phyloP scores from a whole-genome alignment of 306 rosid genomes.

The Spatholobus suberectus region DNA sequence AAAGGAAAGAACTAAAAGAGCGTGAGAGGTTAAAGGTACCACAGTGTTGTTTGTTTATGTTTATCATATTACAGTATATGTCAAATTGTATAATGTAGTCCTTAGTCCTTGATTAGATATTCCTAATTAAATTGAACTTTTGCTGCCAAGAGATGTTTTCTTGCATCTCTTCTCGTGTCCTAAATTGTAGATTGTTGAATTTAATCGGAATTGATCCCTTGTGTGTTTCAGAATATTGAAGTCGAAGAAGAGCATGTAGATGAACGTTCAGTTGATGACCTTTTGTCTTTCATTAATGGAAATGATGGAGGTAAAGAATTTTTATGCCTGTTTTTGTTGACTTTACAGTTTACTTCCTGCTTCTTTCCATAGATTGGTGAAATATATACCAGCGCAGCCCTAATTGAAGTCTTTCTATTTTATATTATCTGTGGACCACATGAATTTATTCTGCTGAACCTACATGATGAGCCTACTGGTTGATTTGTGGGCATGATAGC shows the following conservation, averaged over 20 bases:
- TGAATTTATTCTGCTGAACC: slow-evolving; percentile 7
- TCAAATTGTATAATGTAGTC: slow-evolving; percentile 14
- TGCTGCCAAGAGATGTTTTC: slow-evolving; percentile 11
- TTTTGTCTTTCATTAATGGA: slow-evolving; percentile 91
- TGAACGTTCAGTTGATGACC: slow-evolving; percentile 93
- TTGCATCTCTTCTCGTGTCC: slow-evolving; percentile 16
- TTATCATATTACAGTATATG: not conserved
- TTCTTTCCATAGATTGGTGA: slow-evolving; percentile 18
- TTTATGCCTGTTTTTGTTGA: not conserved
- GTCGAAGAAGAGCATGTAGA: slow-evolving; percentile 75
- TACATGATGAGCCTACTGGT: not conserved
- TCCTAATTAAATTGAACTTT: slow-evolving; percentile 16
- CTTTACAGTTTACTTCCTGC: slow-evolving; percentile 17
- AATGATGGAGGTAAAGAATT: slow-evolving; percentile 65
- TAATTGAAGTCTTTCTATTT: slow-evolving; percentile 28
- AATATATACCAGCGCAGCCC: not conserved
- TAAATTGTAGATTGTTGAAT: slow-evolving; percentile 33
- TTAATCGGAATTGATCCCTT: slow-evolving; percentile 22
- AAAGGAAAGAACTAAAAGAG: slow-evolving; percentile 91
- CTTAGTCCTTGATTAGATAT: slow-evolving; percentile 24
- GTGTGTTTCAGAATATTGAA: slow-evolving; percentile 77
- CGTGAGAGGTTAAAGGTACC: slow-evolving; percentile 86
- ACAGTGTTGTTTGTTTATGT: slow-evolving; percentile 44
- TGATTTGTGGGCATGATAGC: slow-evolving; percentile 2
- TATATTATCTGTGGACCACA: not conserved